phyloP scores from a whole-genome alignment of 768 basidiomycete species.

The Floccularia luteovirens region DNA sequence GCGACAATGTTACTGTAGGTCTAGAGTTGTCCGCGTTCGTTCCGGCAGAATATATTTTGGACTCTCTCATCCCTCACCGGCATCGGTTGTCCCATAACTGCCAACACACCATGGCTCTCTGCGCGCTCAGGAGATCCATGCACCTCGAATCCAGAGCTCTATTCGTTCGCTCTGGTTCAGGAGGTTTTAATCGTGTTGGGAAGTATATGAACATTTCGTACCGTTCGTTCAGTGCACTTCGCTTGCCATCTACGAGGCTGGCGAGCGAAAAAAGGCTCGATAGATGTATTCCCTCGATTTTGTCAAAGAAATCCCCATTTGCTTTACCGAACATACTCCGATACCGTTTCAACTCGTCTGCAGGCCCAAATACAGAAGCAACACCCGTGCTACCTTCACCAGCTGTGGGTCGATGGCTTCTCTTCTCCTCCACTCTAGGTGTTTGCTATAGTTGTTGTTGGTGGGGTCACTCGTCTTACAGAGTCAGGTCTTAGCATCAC shows the following conservation, averaged over 20 bases:
- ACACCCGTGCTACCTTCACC: conserved; percentile 59
- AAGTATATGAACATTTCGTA: too few relatives aligned
- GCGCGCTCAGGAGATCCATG: too few relatives aligned
- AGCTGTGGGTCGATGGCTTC: conserved; percentile 77
- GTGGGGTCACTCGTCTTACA: conserved; percentile 93
- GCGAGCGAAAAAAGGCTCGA: background rate
- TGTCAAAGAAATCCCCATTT: too few relatives aligned
- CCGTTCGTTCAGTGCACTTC: background rate
- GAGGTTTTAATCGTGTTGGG: too few relatives aligned
- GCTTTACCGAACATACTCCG: background rate
- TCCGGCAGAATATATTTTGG: too few relatives aligned
- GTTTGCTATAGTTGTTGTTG: conserved; percentile 89
- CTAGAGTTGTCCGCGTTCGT: too few relatives aligned
- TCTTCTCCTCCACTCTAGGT: conserved; percentile 80
- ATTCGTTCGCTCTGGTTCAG: too few relatives aligned
- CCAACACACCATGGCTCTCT: too few relatives aligned
- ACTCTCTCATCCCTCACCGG: too few relatives aligned
- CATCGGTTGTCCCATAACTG: too few relatives aligned
- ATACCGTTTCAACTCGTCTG: conserved; percentile 1
- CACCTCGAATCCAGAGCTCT: too few relatives aligned
- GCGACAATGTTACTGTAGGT: too few relatives aligned
- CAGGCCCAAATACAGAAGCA: conserved; percentile 8
- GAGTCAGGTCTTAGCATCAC: conserved; percentile 98
- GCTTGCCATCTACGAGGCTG: background rate
- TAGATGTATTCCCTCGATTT: background rate